Base-by-base conservation (phyloP, 1,284 basidiomycete species). In the Pterulicium gracile region DNA sequence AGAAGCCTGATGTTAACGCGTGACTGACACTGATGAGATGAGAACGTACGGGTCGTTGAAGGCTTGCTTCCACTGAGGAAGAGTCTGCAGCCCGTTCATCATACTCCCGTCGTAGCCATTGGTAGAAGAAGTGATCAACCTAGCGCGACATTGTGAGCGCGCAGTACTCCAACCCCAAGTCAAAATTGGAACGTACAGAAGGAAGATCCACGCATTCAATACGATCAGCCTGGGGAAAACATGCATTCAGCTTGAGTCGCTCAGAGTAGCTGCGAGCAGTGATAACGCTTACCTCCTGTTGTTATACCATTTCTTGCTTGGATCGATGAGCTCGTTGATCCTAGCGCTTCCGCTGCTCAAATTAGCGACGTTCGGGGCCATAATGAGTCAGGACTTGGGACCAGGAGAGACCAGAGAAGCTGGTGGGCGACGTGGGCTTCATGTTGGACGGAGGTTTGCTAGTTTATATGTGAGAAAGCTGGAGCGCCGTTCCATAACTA, bases 221-320 rank as follows among this genome's bases (percentile, higher is more conserved):
- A 57, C 20, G 13, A 66, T 46, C 2, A 67, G 50, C 13, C 62
- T 61, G 64, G 34, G 32, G 13, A 46, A 36, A 27, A 27, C 12
- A 34, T n/a, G 27, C n/a, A n/a, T n/a, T n/a, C n/a, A n/a, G n/a
- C n/a, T n/a, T n/a, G n/a, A n/a, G 35, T 14, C 34, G 36, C 2
- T 14, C 36, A 4, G 2, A 2, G 5, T 22, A 2, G n/a, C 35
- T 7, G 14, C 20, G 23, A 18, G 23, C 5, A 4, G 18, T 18
- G 36, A 1, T 24, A 22, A 17, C 19, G 57, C 71, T 45, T 52
- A 80, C 79, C 81, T 67, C 58, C 62, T 73, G 66, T 85, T 84
- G 64, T 78, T 84, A 63, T 79, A 79, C 81, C 81, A 85, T 59
- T 68, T 82, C 59, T 74, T 68, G 51, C 60, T 74, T 20, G 79